Conservation (phyloP, 495 filamentous ascomycete genomes). For the Neurospora sp. region DNA sequence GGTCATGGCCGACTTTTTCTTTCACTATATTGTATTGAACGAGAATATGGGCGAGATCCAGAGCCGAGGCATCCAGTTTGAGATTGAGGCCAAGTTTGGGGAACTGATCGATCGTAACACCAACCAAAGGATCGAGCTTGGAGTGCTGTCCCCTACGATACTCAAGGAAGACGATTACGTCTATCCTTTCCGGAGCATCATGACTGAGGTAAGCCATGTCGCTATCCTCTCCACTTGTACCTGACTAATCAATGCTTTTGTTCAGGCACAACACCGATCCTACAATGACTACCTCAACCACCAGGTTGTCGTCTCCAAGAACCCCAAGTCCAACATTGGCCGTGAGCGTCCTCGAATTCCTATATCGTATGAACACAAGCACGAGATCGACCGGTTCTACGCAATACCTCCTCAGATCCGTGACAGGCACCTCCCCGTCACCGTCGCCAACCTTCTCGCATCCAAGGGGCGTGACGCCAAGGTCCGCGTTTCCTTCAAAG, state of each 20-base stretch:
- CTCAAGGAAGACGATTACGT: slow-evolving; percentile 42
- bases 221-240: not conserved
- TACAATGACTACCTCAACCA: slow-evolving; percentile 77
- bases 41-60: slow-evolving; percentile 44
- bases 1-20: slow-evolving; percentile 65
- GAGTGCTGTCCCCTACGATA: slow-evolving; percentile 56
- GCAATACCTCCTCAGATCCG: slow-evolving; percentile 52
- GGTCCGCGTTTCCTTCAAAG: slow-evolving; percentile 68
- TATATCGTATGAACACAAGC: slow-evolving; percentile 70
- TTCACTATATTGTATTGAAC: slow-evolving; percentile 51
- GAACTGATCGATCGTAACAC: slow-evolving; percentile 62
- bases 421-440: slow-evolving; percentile 28
- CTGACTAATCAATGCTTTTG: slow-evolving; percentile 4
- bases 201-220: slow-evolving; percentile 62
- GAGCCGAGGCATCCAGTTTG: slow-evolving; percentile 56
- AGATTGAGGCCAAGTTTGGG: slow-evolving; percentile 89
- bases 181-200: slow-evolving; percentile 61
- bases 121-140: slow-evolving; percentile 54
- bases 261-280: slow-evolving; percentile 60
- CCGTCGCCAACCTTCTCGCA: slow-evolving; percentile 41
- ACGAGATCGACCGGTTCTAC: slow-evolving; percentile 72
- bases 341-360: slow-evolving; percentile 41
- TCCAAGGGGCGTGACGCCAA: slow-evolving; percentile 48
- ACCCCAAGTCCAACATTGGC: not conserved
- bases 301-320: slow-evolving; percentile 40